Conservation (phyloP, 345 rosid species). For the Citrus cavaleriei region DNA sequence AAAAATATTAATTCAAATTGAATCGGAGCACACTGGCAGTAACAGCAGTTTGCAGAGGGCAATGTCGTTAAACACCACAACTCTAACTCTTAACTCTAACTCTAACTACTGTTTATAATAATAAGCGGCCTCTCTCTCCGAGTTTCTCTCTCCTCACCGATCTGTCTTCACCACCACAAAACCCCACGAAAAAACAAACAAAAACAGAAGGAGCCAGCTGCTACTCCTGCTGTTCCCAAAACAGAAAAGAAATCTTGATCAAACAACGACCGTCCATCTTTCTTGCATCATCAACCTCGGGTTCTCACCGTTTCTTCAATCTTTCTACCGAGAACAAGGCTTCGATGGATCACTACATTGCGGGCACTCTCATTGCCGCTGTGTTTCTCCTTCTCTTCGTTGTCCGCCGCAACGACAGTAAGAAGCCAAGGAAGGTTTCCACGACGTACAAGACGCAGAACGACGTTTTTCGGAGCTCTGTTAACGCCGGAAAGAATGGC, state of each 20-base stretch:
- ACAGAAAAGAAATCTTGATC: background rate
- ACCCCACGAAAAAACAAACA: background rate
- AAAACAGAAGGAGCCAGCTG: background rate
- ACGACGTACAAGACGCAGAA: conserved; percentile 5
- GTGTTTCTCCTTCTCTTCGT: conserved; percentile 24
- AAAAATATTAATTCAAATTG: too few relatives aligned
- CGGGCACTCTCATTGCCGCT: conserved; percentile 28
- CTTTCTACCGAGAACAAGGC: background rate
- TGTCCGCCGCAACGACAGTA: conserved; percentile 23
- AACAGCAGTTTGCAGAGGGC: too few relatives aligned
- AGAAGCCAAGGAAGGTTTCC: background rate
- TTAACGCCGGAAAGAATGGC: background rate
- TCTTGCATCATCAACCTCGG: background rate
- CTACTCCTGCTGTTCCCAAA: background rate
- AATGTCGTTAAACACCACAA: background rate
- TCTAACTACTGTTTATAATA: background rate
- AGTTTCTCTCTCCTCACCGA: background rate
- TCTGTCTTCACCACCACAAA: background rate
- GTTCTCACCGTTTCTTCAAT: background rate
- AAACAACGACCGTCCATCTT: background rate
- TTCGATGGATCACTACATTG: conserved; percentile 15
- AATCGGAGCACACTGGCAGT: too few relatives aligned
- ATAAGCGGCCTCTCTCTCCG: background rate
- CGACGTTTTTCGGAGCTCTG: background rate
- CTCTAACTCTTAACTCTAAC: background rate